Evolutionary conservation across 495 filamentous ascomycete species (phyloP), one percentile per base, ranked within the genome.

Genomic region (Neurospora terricola): DNA sequence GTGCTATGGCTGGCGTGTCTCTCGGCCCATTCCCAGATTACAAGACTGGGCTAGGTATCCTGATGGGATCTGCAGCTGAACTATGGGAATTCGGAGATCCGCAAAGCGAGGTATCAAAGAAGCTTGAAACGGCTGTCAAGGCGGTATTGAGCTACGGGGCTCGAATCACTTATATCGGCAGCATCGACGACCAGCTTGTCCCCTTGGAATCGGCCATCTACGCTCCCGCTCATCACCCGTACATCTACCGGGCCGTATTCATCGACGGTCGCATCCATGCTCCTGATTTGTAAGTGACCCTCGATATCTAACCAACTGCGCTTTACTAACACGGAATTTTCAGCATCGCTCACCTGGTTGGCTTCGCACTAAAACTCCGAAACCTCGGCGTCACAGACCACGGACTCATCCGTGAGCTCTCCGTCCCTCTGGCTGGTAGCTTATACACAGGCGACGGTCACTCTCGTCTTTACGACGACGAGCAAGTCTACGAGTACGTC

Each of bases 121-220:
- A 91, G 77, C 96, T 97, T 73, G 89, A 91, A 75, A 85, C 90
- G 59, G 89, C 93, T 1, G 82, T 98, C 12, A 89, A 91, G 76
- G 86, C 87, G 9, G 89, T 89, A 37, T 84, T 99, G 21, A 84
- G 85, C 48, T 92, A 92, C 80, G 93, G 94, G 23, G 92, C 93
- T 16, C 90, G 93, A 45, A 88, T 98, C 70, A 90, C 93, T 3
- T 94, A 92, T 80, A 84, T 96, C 75, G 95, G 95, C 40, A 97
- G 94, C 79, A 96, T 98, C 71, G 96, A 99, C 79, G 96, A 99
- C 81, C 96, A 99, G 81, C 85, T 99, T 14, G 94, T 99, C 38
- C 95, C 94, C 16, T 80, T 97, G 70, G 94, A 97, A 89, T 97
- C 94, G 18, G 93, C 94, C 0, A 90, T 93, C 3, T 97, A 96